Base-by-base conservation (phyloP, 495 filamentous ascomycete genomes). In the Aspergillus leporis region DNA sequence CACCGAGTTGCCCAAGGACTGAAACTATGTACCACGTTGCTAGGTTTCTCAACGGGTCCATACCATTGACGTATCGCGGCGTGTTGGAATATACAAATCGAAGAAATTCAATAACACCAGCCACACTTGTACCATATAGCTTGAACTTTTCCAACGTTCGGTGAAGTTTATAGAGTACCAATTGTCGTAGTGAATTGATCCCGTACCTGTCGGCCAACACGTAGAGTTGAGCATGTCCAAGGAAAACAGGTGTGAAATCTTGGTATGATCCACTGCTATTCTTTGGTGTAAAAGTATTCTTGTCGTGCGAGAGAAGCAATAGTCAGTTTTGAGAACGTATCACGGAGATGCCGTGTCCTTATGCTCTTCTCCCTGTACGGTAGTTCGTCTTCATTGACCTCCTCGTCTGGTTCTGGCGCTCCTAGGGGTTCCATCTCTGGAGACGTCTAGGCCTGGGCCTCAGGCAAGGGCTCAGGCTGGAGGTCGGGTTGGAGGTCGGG, bases 191-290 rank as follows among this genome's bases (percentile, higher is more conserved):
- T 3, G 60, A n/a, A 10, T 70, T 56, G 9, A 78, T 73, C 9
- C 63, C 55, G 54, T 76, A 76, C 46, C 66, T 73, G 47, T 77
- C 69, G 14, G 72, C 73, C 23, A 78, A 59, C 7, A 73, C 58
- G 51, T 78, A 79, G n/a, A 80, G 63, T n/a, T 53, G 43, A 6
- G 67, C 71, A 55, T 78, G 74, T 40, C 62, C 64, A 0, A 77
- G 63, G 52, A 79, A 71, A 1, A 77, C 67, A 1, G 67, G 61
- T 0, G 66, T 65, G 51, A 75, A 81, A 53, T 78, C 67, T 40
- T 79, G 64, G 13, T 18, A 34, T 0, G 55, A 49, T 13, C 50
- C 19, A 4, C 18, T 14, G 47, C 63, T 71, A 14, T 41, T 13
- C 9, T 25, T 56, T 28, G 63, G 58, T 13, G 3, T 18, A 19